phyloP scores from a whole-genome alignment of 257 asterid species.

The Fraxinus excelsior region DNA sequence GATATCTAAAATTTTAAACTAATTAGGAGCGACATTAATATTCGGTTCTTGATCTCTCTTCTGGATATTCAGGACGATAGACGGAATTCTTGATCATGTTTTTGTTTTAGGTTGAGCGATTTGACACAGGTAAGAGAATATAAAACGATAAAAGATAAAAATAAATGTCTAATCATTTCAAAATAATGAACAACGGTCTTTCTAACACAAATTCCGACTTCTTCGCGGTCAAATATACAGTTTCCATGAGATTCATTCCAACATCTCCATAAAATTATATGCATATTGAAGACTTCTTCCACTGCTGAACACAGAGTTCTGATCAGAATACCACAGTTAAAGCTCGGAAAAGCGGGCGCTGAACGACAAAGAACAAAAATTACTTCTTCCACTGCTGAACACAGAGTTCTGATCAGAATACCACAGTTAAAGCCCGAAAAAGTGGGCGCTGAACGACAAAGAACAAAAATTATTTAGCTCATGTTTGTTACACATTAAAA shows the following conservation, averaged over 20 bases:
- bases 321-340: neutral
- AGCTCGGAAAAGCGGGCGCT: neutral
- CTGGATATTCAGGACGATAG: neutral
- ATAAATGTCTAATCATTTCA: neutral
- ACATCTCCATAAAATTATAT: no score
- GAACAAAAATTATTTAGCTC: no score
- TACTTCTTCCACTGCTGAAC: no score
- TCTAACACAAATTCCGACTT: neutral
- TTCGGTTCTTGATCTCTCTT: neutral
- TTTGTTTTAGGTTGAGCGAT: neutral
- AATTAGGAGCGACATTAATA: neutral
- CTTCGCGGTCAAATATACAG: neutral
- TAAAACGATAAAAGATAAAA: neutral
- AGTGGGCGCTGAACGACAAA: no score
- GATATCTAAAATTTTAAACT: neutral
- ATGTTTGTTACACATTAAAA: no score
- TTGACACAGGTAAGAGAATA: neutral
- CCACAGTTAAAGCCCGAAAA: no score
- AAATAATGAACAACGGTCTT: no score
- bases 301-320: neutral
- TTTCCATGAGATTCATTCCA: neutral
- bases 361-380: conserved; percentile 2
- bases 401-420: no score
- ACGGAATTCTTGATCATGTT: neutral
- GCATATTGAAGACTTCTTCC: neutral